phyloP scores from a whole-genome alignment of 129 eudicot species.

The Centella asiatica region DNA sequence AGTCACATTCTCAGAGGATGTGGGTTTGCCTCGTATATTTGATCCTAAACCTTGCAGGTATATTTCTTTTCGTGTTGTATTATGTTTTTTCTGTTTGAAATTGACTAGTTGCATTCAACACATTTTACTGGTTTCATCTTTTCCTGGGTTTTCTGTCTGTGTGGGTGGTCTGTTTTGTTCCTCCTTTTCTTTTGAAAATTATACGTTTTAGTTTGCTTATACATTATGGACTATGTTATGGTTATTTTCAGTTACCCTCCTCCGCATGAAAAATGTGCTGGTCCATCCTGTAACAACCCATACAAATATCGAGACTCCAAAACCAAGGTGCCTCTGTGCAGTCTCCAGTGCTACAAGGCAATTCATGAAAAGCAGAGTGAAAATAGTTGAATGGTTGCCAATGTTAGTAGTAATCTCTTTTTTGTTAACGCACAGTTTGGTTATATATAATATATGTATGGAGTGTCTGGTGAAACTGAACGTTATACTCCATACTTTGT shows the following conservation, averaged over 20 bases:
- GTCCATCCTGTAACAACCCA: constrained; percentile 74
- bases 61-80: neutral
- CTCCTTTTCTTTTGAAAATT: neutral
- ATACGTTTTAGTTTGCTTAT: constrained; percentile 4
- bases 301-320: constrained; percentile 88
- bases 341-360: constrained; percentile 96
- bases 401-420: constrained; percentile 2
- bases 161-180: neutral
- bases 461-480: neutral
- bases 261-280: constrained; percentile 90
- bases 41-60: constrained; percentile 57
- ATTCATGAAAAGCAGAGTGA: constrained; percentile 37
- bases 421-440: constrained; percentile 3
- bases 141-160: neutral
- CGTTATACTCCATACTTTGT: too few species aligned
- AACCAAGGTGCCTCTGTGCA: constrained; percentile 84
- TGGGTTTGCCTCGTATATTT: constrained; percentile 74
- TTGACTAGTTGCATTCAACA: too few species aligned
- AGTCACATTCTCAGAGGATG: constrained; percentile 68
- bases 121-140: too few species aligned
- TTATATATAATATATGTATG: neutral
- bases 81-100: neutral
- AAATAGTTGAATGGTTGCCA: constrained; percentile 36
- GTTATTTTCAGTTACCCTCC: constrained; percentile 69
- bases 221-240: constrained; percentile 7